Percentiles rank a stretch among this genome's conserved stretches.
These are phyloP conservation scores for Amaranthus cruentus DNA, from an alignment of 148 eudicot genomes.

Conservation along the genomic window DNA sequence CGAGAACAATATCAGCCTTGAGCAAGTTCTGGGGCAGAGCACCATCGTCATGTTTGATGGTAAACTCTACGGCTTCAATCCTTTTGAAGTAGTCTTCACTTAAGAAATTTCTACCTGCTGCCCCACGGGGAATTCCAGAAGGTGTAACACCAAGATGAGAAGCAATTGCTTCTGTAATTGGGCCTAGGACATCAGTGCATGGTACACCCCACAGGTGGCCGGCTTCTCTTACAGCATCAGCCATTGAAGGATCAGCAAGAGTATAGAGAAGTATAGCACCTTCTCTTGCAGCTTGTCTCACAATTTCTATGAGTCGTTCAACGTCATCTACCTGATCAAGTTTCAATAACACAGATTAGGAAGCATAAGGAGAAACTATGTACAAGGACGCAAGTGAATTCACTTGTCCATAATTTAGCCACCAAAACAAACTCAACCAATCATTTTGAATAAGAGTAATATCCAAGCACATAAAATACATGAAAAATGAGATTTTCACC, in stretches of 20 bases:
- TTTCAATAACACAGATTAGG: conserved; percentile 11
- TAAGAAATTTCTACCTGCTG: conserved; percentile 60
- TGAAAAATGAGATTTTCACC: too few species aligned
- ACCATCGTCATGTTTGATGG: conserved; percentile 96
- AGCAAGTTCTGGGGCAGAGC: conserved; percentile 73
- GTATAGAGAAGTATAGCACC: conserved; percentile 82
- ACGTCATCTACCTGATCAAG: conserved; percentile 60
- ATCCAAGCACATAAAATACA: too few species aligned
- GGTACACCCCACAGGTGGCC: conserved; percentile 71
- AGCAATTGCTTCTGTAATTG: conserved; percentile 77
- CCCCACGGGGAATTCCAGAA: conserved; percentile 89
- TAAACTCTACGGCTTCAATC: conserved; percentile 90
- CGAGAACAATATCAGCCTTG: conserved; percentile 71
- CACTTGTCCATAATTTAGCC: not conserved
- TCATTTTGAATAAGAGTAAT: too few species aligned
- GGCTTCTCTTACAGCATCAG: conserved; percentile 68
- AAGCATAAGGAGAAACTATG: not conserved
- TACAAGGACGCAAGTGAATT: not conserved
- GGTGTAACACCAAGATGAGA: conserved; percentile 83
- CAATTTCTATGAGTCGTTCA: conserved; percentile 60
- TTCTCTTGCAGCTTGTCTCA: conserved; percentile 84
- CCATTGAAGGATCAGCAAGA: conserved; percentile 81
- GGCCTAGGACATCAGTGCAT: conserved; percentile 66
- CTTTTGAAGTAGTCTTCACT: conserved; percentile 78
- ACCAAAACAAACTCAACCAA: too few species aligned